Conservation (phyloP, 169 alveolate genomes). For the Plasmodium berghei region DNA sequence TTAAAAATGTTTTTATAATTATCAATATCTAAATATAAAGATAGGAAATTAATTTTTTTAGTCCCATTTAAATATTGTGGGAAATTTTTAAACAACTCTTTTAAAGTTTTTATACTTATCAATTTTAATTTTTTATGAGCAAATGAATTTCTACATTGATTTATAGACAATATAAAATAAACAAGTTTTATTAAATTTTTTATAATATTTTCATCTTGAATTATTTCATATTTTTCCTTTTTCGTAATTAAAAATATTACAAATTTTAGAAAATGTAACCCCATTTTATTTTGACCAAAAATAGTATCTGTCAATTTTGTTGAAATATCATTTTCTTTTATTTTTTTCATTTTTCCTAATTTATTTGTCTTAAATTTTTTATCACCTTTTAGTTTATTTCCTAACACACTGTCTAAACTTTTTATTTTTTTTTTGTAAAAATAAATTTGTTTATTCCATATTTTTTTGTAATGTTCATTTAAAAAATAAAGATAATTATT, state of each 20-base stretch:
- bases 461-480: constrained; percentile 8
- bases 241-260: neutral
- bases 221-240: neutral
- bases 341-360: constrained; percentile 1
- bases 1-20: constrained; percentile 28
- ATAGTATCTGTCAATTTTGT: neutral
- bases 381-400: neutral
- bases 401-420: neutral
- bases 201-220: neutral
- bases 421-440: neutral
- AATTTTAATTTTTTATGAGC: constrained; percentile 11
- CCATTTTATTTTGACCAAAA: constrained; percentile 3
- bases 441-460: neutral
- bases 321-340: too few relatives aligned
- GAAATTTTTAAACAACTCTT: neutral
- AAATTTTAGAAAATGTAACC: constrained; percentile 24
- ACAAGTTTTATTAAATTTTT: constrained; percentile 11
- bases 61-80: neutral
- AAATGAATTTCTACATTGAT: neutral
- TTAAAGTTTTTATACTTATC: neutral
- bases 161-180: constrained; percentile 22
- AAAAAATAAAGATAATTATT: neutral
- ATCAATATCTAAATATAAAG: constrained; percentile 3
- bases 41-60: constrained; percentile 23
- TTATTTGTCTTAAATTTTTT: neutral